Conservation (phyloP, 2,329 filamentous ascomycete genomes). For the Fusarium illudens region DNA sequence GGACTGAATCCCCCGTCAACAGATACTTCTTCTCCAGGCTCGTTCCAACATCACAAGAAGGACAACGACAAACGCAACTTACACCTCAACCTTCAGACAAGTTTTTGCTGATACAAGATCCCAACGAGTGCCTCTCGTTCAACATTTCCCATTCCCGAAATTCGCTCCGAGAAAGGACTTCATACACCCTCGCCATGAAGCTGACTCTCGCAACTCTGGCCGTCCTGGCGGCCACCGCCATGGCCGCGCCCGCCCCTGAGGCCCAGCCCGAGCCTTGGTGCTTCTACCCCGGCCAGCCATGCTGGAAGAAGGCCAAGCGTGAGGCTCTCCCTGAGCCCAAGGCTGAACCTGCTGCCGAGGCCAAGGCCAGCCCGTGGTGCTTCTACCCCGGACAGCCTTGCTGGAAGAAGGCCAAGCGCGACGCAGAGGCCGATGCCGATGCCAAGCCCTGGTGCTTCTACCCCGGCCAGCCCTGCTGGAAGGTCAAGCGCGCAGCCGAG, state of each 20-base stretch:
- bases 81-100: constrained; percentile 29
- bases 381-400: constrained; percentile 4
- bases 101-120: constrained; percentile 2
- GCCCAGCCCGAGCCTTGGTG: constrained; percentile 11
- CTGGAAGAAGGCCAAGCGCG: constrained; percentile 20
- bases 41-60: constrained; percentile 36
- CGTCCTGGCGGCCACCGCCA: constrained; percentile 26
- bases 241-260: constrained; percentile 17
- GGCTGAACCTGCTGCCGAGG: constrained; percentile 16
- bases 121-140: constrained; percentile 29
- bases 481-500: constrained; percentile 52
- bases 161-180: constrained; percentile 10
- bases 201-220: constrained; percentile 40
- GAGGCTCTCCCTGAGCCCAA: constrained; percentile 16
- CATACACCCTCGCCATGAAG: constrained; percentile 44
- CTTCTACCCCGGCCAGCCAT: background rate
- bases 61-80: constrained; percentile 15
- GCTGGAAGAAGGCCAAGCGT: constrained; percentile 26
- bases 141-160: constrained; percentile 6
- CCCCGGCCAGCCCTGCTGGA: constrained; percentile 53
- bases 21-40: constrained; percentile 31
- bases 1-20: background rate
- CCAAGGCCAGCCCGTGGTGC: constrained; percentile 9
- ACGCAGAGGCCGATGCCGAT: constrained; percentile 30
- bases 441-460: constrained; percentile 48